Percentiles rank a stretch among this genome's conserved stretches.
Conservation (phyloP, 2,329 filamentous ascomycete species). For the Penicillium psychrosexuale region DNA sequence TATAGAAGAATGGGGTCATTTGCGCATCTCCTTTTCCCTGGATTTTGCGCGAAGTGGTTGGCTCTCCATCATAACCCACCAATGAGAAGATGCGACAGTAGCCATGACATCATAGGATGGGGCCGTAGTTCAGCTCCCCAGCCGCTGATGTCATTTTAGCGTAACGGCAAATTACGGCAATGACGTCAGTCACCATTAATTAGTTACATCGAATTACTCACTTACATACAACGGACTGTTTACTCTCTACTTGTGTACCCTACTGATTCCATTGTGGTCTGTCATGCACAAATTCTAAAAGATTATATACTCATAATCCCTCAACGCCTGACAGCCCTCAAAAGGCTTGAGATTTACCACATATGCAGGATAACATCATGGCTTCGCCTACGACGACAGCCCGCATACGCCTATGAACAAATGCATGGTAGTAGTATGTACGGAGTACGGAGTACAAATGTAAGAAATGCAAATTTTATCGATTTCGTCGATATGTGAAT, state of each 20-base stretch:
- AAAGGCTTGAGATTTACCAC: background rate
- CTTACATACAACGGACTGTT: background rate
- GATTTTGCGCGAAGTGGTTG: slow-evolving; percentile 17
- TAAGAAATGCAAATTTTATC: background rate
- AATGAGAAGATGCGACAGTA: slow-evolving; percentile 1
- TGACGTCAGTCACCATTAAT: background rate
- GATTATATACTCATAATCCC: background rate
- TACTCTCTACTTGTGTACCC: background rate
- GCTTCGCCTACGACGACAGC: background rate
- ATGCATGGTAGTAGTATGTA: too few species aligned
- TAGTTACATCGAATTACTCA: background rate
- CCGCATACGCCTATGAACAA: background rate
- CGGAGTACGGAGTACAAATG: background rate
- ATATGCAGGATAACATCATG: background rate
- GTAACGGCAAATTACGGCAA: background rate
- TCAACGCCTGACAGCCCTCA: background rate
- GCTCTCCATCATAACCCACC: slow-evolving; percentile 8
- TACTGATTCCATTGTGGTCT: background rate
- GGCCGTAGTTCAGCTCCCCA: background rate
- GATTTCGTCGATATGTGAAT: background rate
- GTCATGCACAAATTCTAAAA: background rate
- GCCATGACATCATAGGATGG: slow-evolving; percentile 21
- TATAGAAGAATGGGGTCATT: slow-evolving; percentile 13
- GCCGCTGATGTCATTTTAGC: slow-evolving; percentile 23
- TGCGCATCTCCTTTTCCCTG: background rate